phyloP scores from a whole-genome alignment of 2,329 filamentous ascomycete genomes.

The Paecilomyces formosus region DNA sequence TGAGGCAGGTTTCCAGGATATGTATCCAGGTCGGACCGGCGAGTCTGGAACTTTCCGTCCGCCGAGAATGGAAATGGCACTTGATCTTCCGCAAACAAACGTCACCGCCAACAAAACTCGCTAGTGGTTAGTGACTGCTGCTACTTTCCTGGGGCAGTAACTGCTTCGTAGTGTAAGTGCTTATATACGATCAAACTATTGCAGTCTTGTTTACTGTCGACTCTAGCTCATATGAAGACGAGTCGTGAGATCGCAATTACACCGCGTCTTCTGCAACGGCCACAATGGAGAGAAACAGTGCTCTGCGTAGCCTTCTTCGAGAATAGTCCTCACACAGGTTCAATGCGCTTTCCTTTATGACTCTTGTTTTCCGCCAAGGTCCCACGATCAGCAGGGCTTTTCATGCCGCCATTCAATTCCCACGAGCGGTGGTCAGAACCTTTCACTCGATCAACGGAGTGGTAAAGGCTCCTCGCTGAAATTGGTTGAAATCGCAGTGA shows the following conservation, averaged over 20 bases:
- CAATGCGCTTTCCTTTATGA: conserved; percentile 19
- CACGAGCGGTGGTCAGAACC: conserved; percentile 23
- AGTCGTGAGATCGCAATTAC: background rate
- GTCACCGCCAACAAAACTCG: background rate
- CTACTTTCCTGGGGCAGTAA: background rate
- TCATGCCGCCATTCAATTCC: conserved; percentile 26
- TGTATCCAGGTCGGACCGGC: background rate
- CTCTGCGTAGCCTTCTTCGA: conserved; percentile 1
- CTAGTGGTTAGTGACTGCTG: background rate
- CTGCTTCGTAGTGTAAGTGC: too few species aligned
- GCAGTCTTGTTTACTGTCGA: background rate
- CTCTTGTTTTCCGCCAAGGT: conserved; percentile 17
- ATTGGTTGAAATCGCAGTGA: conserved; percentile 42
- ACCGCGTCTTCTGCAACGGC: background rate
- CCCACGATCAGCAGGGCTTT: conserved; percentile 23
- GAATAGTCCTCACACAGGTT: conserved; percentile 16
- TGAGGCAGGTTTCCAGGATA: background rate
- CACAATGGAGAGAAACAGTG: background rate
- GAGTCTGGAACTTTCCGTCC: background rate
- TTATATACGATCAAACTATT: too few species aligned
- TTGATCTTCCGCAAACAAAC: background rate
- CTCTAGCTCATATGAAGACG: background rate
- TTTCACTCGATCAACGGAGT: conserved; percentile 29
- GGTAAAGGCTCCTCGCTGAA: conserved; percentile 8
- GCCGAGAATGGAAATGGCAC: background rate